Evolutionary conservation across 495 filamentous ascomycete genomes (phyloP).

Genomic region (Podospora didyma): DNA sequence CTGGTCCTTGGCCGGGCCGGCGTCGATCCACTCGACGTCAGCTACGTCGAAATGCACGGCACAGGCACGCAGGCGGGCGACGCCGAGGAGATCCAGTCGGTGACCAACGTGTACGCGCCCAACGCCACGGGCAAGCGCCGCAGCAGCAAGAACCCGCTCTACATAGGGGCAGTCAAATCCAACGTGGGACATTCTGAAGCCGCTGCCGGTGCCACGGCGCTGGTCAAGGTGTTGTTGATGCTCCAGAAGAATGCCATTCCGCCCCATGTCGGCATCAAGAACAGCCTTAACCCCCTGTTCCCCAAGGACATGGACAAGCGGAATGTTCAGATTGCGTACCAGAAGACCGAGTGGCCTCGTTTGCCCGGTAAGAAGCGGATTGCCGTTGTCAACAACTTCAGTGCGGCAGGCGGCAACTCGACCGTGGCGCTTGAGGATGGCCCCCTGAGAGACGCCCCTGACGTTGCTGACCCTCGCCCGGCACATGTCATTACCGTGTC

Average conservation of each 20-base stretch:
- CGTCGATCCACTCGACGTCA: conserved; percentile 55
- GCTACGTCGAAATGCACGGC: conserved; percentile 72
- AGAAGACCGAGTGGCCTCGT: conserved; percentile 22
- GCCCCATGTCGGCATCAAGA: conserved; percentile 72
- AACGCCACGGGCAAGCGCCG: conserved; percentile 30
- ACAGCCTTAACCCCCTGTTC: conserved; percentile 35
- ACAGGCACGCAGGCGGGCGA: conserved; percentile 74
- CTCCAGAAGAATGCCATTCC: conserved; percentile 68
- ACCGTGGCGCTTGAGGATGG: conserved; percentile 49
- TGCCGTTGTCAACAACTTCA: conserved; percentile 52
- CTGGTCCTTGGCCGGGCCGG: conserved; percentile 55
- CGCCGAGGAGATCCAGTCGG: conserved; percentile 58
- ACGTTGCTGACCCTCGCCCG: conserved; percentile 26
- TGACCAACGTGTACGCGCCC: conserved; percentile 61
- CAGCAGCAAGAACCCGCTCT: conserved; percentile 54
- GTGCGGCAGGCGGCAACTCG: conserved; percentile 53
- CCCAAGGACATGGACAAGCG: conserved; percentile 7
- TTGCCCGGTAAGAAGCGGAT: conserved; percentile 35
- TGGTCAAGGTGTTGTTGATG: conserved; percentile 76
- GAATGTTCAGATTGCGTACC: conserved; percentile 7
- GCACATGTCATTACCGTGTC: conserved; percentile 44
- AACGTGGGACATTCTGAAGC: conserved; percentile 78
- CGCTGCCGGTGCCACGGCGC: conserved; percentile 63
- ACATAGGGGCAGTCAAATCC: conserved; percentile 70
- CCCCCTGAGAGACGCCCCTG: conserved; percentile 2